Conservation (phyloP, 2,329 filamentous ascomycete genomes). For the Didymella glomerata region DNA sequence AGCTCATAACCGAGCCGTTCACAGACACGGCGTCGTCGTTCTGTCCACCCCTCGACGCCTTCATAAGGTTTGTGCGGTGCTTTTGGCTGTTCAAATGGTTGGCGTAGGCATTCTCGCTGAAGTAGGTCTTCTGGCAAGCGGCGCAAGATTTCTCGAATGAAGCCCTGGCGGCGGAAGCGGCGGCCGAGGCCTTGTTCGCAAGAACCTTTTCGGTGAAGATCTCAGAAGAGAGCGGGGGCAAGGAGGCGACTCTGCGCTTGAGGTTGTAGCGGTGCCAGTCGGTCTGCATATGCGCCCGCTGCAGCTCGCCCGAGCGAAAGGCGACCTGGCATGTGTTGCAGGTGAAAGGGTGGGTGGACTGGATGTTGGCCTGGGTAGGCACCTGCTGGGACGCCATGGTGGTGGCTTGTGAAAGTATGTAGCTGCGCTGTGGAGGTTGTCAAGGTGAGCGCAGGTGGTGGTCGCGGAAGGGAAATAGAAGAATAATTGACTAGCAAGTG, state of each 20-base stretch:
- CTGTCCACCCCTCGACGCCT: slow-evolving; percentile 47
- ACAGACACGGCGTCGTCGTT: slow-evolving; percentile 72
- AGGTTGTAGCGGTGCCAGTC: slow-evolving; percentile 99
- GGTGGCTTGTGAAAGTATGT: slow-evolving; percentile 18
- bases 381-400: slow-evolving; percentile 47
- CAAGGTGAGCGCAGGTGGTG: slow-evolving; percentile 18
- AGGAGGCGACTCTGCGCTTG: slow-evolving; percentile 88
- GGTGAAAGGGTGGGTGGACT: slow-evolving; percentile 79
- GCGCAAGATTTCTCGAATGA: slow-evolving; percentile 85
- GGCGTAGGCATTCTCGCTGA: slow-evolving; percentile 92
- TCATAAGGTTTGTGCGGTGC: slow-evolving; percentile 75
- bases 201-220: slow-evolving; percentile 95
- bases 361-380: slow-evolving; percentile 46
- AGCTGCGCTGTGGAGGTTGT: slow-evolving; percentile 9
- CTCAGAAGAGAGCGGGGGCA: slow-evolving; percentile 90
- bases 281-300: slow-evolving; percentile 95
- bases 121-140: slow-evolving; percentile 90
- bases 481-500: slow-evolving; percentile 36
- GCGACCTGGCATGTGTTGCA: slow-evolving; percentile 99
- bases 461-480: slow-evolving; percentile 16
- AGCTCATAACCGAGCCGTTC: slow-evolving; percentile 78
- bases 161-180: slow-evolving; percentile 85
- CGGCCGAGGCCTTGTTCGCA: slow-evolving; percentile 84
- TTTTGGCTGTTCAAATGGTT: slow-evolving; percentile 94
- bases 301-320: slow-evolving; percentile 90